Evolutionary conservation across 1,284 basidiomycete species (phyloP).

Genomic region (Cystobasidiaceae sp.): DNA sequence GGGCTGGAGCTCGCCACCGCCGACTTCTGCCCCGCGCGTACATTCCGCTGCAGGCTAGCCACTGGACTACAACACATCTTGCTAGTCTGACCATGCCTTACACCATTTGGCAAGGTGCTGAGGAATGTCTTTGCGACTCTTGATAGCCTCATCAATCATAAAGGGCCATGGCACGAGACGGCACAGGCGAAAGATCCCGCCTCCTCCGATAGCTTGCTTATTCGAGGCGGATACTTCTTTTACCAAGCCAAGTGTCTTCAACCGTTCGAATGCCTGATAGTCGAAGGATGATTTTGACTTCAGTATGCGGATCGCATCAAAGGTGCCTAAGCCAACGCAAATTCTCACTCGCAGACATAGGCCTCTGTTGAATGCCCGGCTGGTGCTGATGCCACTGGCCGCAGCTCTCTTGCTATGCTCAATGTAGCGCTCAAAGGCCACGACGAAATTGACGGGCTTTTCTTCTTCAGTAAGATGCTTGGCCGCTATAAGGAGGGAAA

Average conservation of each 20-base stretch:
- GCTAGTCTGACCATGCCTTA: constrained; percentile 36
- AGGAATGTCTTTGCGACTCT: constrained; percentile 34
- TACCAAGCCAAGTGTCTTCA: constrained; percentile 34
- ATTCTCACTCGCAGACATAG: constrained; percentile 33
- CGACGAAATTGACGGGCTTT: constrained; percentile 41
- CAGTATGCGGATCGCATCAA: too few relatives aligned
- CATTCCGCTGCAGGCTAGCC: too few relatives aligned
- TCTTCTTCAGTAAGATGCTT: constrained; percentile 39
- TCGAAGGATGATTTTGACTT: not conserved
- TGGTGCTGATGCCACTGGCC: constrained; percentile 18
- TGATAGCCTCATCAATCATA: constrained; percentile 37
- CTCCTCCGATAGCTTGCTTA: constrained; percentile 17
- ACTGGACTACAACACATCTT: too few relatives aligned
- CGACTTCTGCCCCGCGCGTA: too few relatives aligned
- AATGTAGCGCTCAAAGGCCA: constrained; percentile 36
- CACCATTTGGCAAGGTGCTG: constrained; percentile 35
- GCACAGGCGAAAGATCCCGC: constrained; percentile 36
- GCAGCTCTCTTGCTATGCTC: constrained; percentile 32
- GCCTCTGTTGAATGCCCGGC: constrained; percentile 14
- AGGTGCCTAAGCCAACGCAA: not conserved
- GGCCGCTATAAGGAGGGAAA: constrained; percentile 36
- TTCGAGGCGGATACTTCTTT: constrained; percentile 12
- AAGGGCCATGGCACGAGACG: constrained; percentile 36
- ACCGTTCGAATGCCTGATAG: constrained; percentile 38
- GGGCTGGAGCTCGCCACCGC: too few relatives aligned